These are phyloP conservation scores for Bisporella sp. DNA, from an alignment of 2,329 filamentous ascomycete species.

Conservation along the genomic window DNA sequence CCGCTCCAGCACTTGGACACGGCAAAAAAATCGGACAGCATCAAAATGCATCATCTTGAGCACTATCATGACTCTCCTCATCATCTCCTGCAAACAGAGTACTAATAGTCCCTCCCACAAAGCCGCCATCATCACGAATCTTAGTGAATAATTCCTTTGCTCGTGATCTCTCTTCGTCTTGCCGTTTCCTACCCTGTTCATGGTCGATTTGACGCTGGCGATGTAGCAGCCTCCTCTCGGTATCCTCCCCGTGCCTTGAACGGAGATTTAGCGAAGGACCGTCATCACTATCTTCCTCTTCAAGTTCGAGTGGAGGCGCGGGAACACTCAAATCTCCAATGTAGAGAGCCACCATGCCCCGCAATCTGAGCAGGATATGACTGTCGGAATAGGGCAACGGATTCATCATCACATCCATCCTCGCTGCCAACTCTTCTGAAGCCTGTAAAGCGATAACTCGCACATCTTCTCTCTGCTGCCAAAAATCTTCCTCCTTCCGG, in stretches of 20 bases:
- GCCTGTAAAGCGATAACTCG: slow-evolving; percentile 26
- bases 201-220: slow-evolving; percentile 17
- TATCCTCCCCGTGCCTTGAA: slow-evolving; percentile 4
- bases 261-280: slow-evolving; percentile 11
- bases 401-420: slow-evolving; percentile 65
- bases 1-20: too few species aligned
- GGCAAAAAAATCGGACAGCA: too few species aligned
- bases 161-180: slow-evolving; percentile 27
- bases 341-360: slow-evolving; percentile 71
- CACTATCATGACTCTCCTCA: too few species aligned
- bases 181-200: slow-evolving; percentile 14
- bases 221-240: slow-evolving; percentile 15
- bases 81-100: too few species aligned
- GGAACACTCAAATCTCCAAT: slow-evolving; percentile 59
- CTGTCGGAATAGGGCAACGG: slow-evolving; percentile 65
- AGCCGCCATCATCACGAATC: slow-evolving; percentile 23
- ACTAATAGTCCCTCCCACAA: slow-evolving; percentile 6
- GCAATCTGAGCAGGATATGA: slow-evolving; percentile 58
- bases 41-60: too few species aligned
- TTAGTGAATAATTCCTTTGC: slow-evolving; percentile 33
- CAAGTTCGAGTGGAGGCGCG: slow-evolving; percentile 6
- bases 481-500: slow-evolving; percentile 16
- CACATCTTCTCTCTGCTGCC: slow-evolving; percentile 23
- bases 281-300: slow-evolving; percentile 13
- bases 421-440: slow-evolving; percentile 55